Percentiles rank a stretch among this genome's conserved stretches.
Conservation (phyloP, 1,284 basidiomycete species). For the Microbotryum violaceum region DNA sequence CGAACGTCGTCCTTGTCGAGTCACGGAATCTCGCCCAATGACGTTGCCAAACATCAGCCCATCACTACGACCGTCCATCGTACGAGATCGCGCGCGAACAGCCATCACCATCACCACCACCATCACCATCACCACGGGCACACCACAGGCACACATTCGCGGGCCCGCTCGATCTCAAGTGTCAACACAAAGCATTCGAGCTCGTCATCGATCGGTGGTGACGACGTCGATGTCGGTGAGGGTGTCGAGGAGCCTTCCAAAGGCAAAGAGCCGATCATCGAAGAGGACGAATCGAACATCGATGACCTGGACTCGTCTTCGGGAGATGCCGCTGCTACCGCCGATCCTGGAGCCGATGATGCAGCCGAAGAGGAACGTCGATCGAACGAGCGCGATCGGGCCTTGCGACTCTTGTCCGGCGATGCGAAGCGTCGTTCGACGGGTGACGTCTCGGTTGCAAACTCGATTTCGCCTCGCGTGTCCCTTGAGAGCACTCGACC, state of each 20-base stretch:
- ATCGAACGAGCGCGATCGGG: slow-evolving; percentile 7
- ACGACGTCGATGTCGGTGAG: not conserved
- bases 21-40: too few relatives aligned
- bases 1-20: too few relatives aligned
- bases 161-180: not conserved
- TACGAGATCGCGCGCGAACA: not conserved
- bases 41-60: too few relatives aligned
- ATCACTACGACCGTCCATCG: slow-evolving; percentile 17
- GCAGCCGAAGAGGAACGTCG: slow-evolving; percentile 13
- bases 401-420: slow-evolving; percentile 14
- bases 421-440: slow-evolving; percentile 6
- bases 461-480: slow-evolving; percentile 1
- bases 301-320: not conserved
- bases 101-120: slow-evolving; percentile 6
- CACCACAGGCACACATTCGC: not conserved
- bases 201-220: not conserved
- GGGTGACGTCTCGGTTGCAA: slow-evolving; percentile 4
- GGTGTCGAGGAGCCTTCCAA: slow-evolving; percentile 6
- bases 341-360: not conserved
- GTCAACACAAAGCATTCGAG: slow-evolving; percentile 7
- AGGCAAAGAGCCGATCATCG: slow-evolving; percentile 11
- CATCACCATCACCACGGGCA: slow-evolving; percentile 7
- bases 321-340: slow-evolving; percentile 2
- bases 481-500: slow-evolving; percentile 4
- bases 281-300: slow-evolving; percentile 20